Evolutionary conservation across 495 filamentous ascomycete species (phyloP).

Genomic region (Bacidia rubella): DNA sequence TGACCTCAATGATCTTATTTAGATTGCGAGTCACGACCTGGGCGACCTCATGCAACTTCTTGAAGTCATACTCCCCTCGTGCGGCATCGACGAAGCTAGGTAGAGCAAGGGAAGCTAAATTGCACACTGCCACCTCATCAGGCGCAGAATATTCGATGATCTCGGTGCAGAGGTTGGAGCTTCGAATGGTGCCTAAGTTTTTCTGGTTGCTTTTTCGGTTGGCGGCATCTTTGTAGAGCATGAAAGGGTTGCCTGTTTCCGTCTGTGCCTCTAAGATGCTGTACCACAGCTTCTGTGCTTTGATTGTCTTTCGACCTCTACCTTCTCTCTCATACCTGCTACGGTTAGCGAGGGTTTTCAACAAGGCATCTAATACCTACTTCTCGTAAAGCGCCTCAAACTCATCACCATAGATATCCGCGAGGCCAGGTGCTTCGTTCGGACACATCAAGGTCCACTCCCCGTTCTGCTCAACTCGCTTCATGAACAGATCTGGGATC

Average conservation of each 20-base stretch:
- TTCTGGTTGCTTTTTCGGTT: constrained; percentile 99
- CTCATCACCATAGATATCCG: constrained; percentile 94
- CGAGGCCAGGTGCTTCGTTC: constrained; percentile 84
- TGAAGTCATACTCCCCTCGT: constrained; percentile 77
- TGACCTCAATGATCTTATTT: constrained; percentile 95
- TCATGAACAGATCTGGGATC: constrained; percentile 99
- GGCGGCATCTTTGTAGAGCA: constrained; percentile 97
- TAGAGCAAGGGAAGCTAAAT: constrained; percentile 85
- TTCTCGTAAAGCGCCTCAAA: constrained; percentile 90
- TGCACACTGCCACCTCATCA: constrained; percentile 97
- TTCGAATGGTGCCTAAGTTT: constrained; percentile 94
- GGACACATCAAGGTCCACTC: constrained; percentile 98
- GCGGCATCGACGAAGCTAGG: constrained; percentile 77
- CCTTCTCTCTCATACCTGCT: constrained; percentile 72
- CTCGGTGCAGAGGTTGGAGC: constrained; percentile 97
- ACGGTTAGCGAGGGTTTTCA: not conserved
- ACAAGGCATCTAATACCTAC: constrained; percentile 15
- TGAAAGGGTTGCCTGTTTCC: constrained; percentile 97
- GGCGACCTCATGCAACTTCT: constrained; percentile 84
- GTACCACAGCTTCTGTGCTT: constrained; percentile 99
- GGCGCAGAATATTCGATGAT: constrained; percentile 95
- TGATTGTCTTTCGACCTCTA: constrained; percentile 75
- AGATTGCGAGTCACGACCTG: constrained; percentile 83
- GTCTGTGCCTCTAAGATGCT: constrained; percentile 94
- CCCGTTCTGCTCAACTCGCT: constrained; percentile 87